phyloP scores from a whole-genome alignment of 2,329 filamentous ascomycete species.

The Aspergillus thermomutatus region DNA sequence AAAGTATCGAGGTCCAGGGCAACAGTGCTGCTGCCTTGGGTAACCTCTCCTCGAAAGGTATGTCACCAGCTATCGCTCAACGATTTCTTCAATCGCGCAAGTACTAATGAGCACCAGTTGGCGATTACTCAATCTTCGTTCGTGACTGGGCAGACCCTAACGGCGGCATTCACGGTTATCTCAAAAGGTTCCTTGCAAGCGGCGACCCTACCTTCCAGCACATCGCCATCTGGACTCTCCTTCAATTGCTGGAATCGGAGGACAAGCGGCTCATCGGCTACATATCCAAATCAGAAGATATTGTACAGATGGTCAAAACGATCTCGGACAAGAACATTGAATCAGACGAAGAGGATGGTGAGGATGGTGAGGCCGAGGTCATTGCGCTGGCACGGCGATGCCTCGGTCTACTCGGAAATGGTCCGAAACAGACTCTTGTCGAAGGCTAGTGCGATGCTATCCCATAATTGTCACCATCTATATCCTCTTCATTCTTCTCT shows the following conservation, averaged over 20 bases:
- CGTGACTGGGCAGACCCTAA: constrained; percentile 90
- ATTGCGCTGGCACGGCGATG: constrained; percentile 87
- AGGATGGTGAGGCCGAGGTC: constrained; percentile 90
- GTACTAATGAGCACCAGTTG: constrained; percentile 58
- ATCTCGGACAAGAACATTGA: constrained; percentile 89
- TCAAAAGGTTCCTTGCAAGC: constrained; percentile 87
- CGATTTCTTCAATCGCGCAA: not conserved
- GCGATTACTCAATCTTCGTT: constrained; percentile 94
- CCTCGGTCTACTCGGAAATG: constrained; percentile 78
- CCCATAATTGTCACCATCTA: constrained; percentile 8
- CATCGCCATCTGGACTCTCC: constrained; percentile 95
- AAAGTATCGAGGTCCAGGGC: constrained; percentile 96
- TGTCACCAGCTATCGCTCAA: constrained; percentile 16
- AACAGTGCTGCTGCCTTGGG: constrained; percentile 95
- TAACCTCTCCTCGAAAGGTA: constrained; percentile 96
- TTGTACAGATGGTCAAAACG: constrained; percentile 85
- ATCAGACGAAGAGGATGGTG: constrained; percentile 78
- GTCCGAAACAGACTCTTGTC: constrained; percentile 71
- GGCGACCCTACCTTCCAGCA: constrained; percentile 98
- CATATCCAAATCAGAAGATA: constrained; percentile 85
- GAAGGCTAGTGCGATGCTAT: constrained; percentile 58
- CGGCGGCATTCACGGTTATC: constrained; percentile 92
- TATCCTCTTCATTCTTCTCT: constrained; percentile 15
- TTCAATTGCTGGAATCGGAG: constrained; percentile 93
- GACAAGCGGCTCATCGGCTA: constrained; percentile 83